Base-by-base conservation (phyloP, 2,329 filamentous ascomycete species). In the Apiospora hydei region DNA sequence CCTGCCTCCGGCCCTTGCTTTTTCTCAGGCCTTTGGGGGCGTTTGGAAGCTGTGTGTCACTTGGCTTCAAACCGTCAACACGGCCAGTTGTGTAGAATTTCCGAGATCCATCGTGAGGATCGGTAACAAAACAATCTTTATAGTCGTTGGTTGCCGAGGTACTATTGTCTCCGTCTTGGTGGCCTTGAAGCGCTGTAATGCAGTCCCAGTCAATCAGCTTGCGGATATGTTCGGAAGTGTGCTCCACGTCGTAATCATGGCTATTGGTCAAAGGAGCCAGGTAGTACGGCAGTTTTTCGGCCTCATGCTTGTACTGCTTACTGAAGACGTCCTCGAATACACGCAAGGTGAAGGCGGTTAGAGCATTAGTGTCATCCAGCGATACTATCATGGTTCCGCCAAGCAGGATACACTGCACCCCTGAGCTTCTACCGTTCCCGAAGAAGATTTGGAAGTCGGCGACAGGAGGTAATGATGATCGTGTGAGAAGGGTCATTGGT, bases 271-370 rank as follows among this genome's bases (percentile, higher is more conserved):
- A 78, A 0, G 96, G 96, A 0, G 91, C 93, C 18, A 98, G 78
- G 84, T 95, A 98, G 81, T 98, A 99, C 0, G 95, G 92, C 80
- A 98, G 88, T 41, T 91, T 90, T 0, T 86, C 81, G 0, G 85
- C 76, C 21, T 90, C 85, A 0, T 88, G 84, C 68, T 93, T 90
- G 77, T 94, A 99, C 3, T 87, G 86, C 80, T 99, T 99, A 81
- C 95, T 96, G 84, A 98, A 98, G 0, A 98, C 85, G 76, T 98
- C 94, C 21, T 89, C 84, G 80, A 97, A 98, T 0, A 97, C 82
- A 5, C 88, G 87, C 53, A 97, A 83, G 0, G 94, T 98, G 79
- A 96, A 97, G 0, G 81, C 82, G 0, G 90, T 91, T n/a, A 98
- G 80, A 1, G 84, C 80, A 0, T 87, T 81, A 0, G 94, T 75